These are phyloP conservation scores for Pichia sp. DNA, from an alignment of 1,139 yeast genomes.

Conservation along the genomic window DNA sequence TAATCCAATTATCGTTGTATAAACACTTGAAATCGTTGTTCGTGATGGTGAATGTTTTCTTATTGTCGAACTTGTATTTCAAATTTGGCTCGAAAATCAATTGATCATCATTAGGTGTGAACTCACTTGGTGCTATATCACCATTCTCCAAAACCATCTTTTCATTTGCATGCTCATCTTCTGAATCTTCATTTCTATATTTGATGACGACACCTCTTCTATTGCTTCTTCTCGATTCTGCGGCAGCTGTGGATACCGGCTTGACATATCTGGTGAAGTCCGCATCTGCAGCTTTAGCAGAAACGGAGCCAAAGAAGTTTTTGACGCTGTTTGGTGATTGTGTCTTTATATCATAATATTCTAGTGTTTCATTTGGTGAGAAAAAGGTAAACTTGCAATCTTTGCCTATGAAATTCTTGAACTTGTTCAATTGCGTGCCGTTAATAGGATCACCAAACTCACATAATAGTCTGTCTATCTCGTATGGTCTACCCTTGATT, in stretches of 20 bases:
- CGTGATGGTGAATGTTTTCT: constrained; percentile 48
- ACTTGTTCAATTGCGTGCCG: too few relatives aligned
- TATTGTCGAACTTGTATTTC: constrained; percentile 47
- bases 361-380: too few relatives aligned
- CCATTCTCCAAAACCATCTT: constrained; percentile 18
- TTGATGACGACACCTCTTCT: constrained; percentile 2
- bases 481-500: too few relatives aligned
- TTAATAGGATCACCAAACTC: too few relatives aligned
- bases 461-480: too few relatives aligned
- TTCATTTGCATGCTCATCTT: constrained; percentile 13
- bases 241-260: too few relatives aligned
- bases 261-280: neutral
- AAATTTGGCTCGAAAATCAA: constrained; percentile 50
- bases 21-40: constrained; percentile 66
- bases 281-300: too few relatives aligned
- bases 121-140: constrained; percentile 21
- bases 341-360: too few relatives aligned
- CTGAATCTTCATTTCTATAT: constrained; percentile 18
- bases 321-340: neutral
- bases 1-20: constrained; percentile 72
- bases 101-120: constrained; percentile 29
- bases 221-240: constrained; percentile 11
- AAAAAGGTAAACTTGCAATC: too few relatives aligned
- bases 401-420: too few relatives aligned
- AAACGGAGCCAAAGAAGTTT: too few relatives aligned